Conservation (phyloP, 345 rosid species). For the Brassica cretica region DNA sequence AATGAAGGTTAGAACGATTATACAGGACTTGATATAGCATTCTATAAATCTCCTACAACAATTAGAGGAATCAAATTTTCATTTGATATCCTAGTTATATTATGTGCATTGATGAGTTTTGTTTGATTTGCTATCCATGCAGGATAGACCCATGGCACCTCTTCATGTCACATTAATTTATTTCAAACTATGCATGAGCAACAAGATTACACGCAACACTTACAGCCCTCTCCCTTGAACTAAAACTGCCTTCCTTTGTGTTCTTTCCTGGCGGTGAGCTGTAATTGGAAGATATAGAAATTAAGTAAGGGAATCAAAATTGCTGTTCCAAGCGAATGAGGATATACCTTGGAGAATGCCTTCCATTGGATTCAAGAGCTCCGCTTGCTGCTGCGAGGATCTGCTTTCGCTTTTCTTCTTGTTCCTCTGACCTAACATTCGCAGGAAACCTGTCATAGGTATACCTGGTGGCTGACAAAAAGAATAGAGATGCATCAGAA, state of each 20-base stretch:
- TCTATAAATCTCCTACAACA: slow-evolving; percentile 3
- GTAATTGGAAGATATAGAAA: slow-evolving; percentile 35
- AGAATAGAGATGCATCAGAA: slow-evolving; percentile 30
- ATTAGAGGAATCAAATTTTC: slow-evolving; percentile 16
- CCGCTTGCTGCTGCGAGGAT: slow-evolving; percentile 89
- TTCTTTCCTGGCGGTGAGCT: slow-evolving; percentile 77
- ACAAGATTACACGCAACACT: slow-evolving; percentile 47
- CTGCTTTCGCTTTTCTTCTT: slow-evolving; percentile 93
- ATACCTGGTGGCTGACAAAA: slow-evolving; percentile 72
- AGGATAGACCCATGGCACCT: slow-evolving; percentile 9
- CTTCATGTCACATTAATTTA: slow-evolving; percentile 13
- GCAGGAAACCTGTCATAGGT: slow-evolving; percentile 96
- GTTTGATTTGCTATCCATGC: slow-evolving; percentile 16
- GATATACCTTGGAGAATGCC: slow-evolving; percentile 69
- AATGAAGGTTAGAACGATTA: slow-evolving; percentile 3
- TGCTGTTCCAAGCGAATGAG: slow-evolving; percentile 23
- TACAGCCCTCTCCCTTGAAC: slow-evolving; percentile 97
- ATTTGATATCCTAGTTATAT: slow-evolving; percentile 1
- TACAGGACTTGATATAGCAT: slow-evolving; percentile 18
- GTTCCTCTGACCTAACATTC: slow-evolving; percentile 80
- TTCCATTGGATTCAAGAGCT: slow-evolving; percentile 81
- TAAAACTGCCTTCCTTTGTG: slow-evolving; percentile 57
- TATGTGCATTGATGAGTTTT: slow-evolving; percentile 9
- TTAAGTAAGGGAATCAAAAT: slow-evolving; percentile 19
- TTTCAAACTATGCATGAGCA: slow-evolving; percentile 19